Evolutionary conservation across 208 protist genomes (phyloP), one percentile per base, ranked within the genome.

Genomic region (Trypanosoma conorhini): DNA sequence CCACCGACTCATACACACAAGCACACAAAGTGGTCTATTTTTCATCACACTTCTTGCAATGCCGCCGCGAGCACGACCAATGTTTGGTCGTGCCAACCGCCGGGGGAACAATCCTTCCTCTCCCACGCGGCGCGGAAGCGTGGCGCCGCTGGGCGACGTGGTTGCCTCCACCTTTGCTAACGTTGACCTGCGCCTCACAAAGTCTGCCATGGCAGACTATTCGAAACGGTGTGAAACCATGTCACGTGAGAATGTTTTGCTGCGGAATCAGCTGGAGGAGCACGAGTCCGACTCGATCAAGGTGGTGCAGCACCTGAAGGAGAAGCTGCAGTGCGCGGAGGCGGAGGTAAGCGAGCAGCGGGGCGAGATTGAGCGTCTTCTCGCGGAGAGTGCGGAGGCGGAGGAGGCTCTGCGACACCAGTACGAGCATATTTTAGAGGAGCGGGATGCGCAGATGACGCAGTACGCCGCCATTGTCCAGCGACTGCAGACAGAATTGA

Each of bases 401-500:
- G 72, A 82, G 67, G 63, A 72, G 67, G 63, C 33, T 59, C 40
- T 89, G 67, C 69, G 79, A 44, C 22, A 60, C 15, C 62, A 84
- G 51, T 91, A 95, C 66, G 71, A 83, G 10, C 62, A 78, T 0
- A 73, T 87, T 59, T 59, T 93, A n/a, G 70, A 66, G 35, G 80
- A 91, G 66, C 85, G 87, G 17, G 87, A 95, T 62, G 54, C 76
- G 48, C 85, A 91, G 72, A 56, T 95, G 22, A 17, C 64, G 15
- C 77, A 82, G 60, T 87, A 86, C 67, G 76, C 79, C 5, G 59
- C 75, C n/a, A 33, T 90, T 24, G 70, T 75, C n/a, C 56, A 74
- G 42, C 72, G 81, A 24, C 77, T 92, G 72, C 83, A 95, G 65
- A 62, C 80, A 26, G 86, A 95, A 58, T 72, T 95, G 48, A 68